phyloP scores from a whole-genome alignment of 306 rosid species.

The Neltuma alba region DNA sequence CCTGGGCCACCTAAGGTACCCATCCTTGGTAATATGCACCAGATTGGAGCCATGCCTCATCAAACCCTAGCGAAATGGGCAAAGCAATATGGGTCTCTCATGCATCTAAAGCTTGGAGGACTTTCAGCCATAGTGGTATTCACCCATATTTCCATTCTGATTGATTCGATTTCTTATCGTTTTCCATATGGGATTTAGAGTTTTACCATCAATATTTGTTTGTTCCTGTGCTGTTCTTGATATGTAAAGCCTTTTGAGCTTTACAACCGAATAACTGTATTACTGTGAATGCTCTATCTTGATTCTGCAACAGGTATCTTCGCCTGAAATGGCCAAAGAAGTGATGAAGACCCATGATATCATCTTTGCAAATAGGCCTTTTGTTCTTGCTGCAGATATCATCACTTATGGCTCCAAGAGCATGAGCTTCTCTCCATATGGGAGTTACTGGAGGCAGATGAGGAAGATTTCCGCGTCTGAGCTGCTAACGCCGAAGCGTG shows the following conservation, averaged over 20 bases:
- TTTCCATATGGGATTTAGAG: not conserved
- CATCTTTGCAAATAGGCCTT: slow-evolving; percentile 39
- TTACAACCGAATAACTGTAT: no score
- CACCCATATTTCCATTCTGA: not conserved
- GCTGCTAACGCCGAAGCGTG: slow-evolving; percentile 27
- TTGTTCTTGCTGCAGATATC: slow-evolving; percentile 8
- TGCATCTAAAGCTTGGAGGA: slow-evolving; percentile 36
- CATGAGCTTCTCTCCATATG: slow-evolving; percentile 25
- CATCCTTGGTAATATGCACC: slow-evolving; percentile 38
- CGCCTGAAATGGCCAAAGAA: slow-evolving; percentile 39
- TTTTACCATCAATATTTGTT: not conserved
- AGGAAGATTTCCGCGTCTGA: not conserved
- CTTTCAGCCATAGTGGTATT: slow-evolving; percentile 31
- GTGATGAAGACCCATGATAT: slow-evolving; percentile 41
- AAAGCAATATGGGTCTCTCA: slow-evolving; percentile 32
- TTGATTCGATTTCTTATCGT: not conserved
- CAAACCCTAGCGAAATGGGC: slow-evolving; percentile 11
- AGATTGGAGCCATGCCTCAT: slow-evolving; percentile 32
- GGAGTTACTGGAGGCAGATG: slow-evolving; percentile 12
- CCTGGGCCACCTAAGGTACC: slow-evolving; percentile 41
- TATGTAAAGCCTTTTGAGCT: not conserved
- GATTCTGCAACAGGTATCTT: slow-evolving; percentile 22
- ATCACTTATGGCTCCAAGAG: slow-evolving; percentile 24
- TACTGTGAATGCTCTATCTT: not conserved
- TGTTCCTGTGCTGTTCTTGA: not conserved